Base-by-base conservation (phyloP, 2,329 filamentous ascomycete genomes). In the Elsinoe arachidis region DNA sequence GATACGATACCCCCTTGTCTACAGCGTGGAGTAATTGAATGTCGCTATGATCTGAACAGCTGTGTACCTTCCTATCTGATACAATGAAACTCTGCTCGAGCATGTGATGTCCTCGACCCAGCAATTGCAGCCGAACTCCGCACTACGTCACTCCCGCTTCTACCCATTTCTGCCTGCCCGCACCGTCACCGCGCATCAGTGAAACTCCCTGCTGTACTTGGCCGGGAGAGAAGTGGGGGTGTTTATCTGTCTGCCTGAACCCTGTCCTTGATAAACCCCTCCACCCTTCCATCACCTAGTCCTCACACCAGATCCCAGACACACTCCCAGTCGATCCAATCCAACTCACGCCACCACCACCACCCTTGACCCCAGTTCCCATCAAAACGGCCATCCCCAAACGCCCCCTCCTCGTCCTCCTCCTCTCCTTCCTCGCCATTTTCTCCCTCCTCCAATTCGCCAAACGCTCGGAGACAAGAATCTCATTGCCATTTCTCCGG, bases 211-310 rank as follows among this genome's bases (percentile, higher is more conserved):
- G 26, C 26, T 30, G 26, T 26, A 26, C 23, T 26, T 3, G 23
- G 3, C 23, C 23, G 23, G 23, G 26, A 4, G 9, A 30, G 26
- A 30, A 30, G 26, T 30, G 26, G 15, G 21, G 41, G 21, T 46
- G 41, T 46, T 37, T 38, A 53, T 53, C 49, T 39, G 30, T 39
- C 49, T 53, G 49, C 49, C 49, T 53, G 49, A 39, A 33, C 49
- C 26, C 19, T 34, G 21, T 2, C 37, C 9, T 19, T 19, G 5
- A 49, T 34, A 26, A 17, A 17, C 33, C 21, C 26, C 14, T 12
- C 21, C 19, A 19, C 19, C 44, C 12, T 47, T 17, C 10, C 11
- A 14, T 17, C 23, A 23, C 14, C 49, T 33, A 49, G 2, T n/a
- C 44, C 23, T 23, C 26, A 49, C 19, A 44, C 19, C 23, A 26